Evolutionary conservation across 352 stramenopile genomes (phyloP), one percentile per base, ranked within the genome.

Genomic region (Albugo candida): DNA sequence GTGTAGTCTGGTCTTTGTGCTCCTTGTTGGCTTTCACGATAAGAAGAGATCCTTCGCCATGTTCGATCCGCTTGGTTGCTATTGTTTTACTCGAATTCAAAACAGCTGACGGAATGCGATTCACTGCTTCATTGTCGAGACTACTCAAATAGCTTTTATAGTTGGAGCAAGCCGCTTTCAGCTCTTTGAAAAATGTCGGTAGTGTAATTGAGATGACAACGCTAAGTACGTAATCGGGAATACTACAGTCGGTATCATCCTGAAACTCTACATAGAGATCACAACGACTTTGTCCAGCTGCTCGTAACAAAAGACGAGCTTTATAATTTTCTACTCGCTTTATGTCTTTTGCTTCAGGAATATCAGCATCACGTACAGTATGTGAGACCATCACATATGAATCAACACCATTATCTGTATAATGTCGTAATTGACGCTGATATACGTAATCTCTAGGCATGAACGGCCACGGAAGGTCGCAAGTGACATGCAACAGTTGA

Each of bases 381-480:
- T 85, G 67, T 14, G 60, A 82, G 17, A 83, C 51, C 19, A 85
- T 54, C 20, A 84, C 75, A 48, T 83, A 88, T 19, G 17, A 43
- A 10, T 43, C 17, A 16, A 69, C 51, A 13, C 67, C 64, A 36
- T 83, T 58, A 17, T 51, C 24, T 2, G 61, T 17, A 31, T 79
- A 81, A 36, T 71, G 82, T 53, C 72, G 68, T 41, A 64, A 58
- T 14, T 66, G 65, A 2, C 75, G 70, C 45, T 67, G 55, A 53
- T 77, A 88, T n/a, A 85, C 75, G 50, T 88, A 88, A 54, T 88
- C 75, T 5, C 75, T 72, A 44, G 70, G 64, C 10, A 72, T 50
- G 31, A 84, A 62, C 12, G 75, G 75, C 75, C 75, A 87, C 42
- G 68, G 68, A 41, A 84, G 46, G 3, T 31, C 24, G 24, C 24